A percentile compares a stretch with the other conserved stretches of the same genome.
These are phyloP conservation scores for Rhodotorula sp. DNA, from an alignment of 1,284 basidiomycete genomes.

Conservation along the genomic window DNA sequence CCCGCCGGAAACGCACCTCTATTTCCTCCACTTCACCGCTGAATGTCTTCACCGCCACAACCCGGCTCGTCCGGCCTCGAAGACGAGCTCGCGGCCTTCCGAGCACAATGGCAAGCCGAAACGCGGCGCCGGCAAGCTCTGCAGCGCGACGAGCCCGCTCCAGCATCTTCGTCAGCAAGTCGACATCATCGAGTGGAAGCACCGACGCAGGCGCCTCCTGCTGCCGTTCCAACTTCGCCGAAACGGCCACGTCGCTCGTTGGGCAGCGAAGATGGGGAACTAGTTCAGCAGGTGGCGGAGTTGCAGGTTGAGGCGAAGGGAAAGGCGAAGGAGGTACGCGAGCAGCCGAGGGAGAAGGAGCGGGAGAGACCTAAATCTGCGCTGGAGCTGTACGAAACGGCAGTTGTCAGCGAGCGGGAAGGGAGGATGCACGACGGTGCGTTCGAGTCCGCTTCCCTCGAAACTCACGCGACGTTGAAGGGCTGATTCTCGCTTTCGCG, in stretches of 20 bases:
- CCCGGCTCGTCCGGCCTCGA: constrained; percentile 14
- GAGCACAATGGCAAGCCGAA: constrained; percentile 26
- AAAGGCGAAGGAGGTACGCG: background rate
- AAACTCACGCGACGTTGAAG: too few relatives aligned
- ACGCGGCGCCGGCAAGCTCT: background rate
- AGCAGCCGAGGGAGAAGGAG: background rate
- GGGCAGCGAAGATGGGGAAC: background rate
- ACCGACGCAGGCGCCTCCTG: background rate
- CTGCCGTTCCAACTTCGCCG: background rate
- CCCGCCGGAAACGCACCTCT: background rate
- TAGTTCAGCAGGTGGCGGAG: background rate
- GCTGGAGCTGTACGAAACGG: constrained; percentile 40
- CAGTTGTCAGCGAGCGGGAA: constrained; percentile 40
- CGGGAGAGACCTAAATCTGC: constrained; percentile 29
- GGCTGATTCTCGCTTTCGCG: background rate
- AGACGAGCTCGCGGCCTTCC: constrained; percentile 31
- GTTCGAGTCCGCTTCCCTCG: background rate
- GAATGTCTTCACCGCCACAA: constrained; percentile 2
- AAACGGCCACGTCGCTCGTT: background rate
- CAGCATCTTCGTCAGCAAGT: background rate
- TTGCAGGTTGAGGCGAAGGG: background rate
- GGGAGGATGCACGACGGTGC: constrained; percentile 42
- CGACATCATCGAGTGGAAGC: background rate
- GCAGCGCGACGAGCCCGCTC: background rate
- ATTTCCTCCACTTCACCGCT: background rate